These are phyloP conservation scores for Physcomitrium patens DNA, from an alignment of 225 moss, liverwort and hornwort species.

Conservation along the genomic window DNA sequence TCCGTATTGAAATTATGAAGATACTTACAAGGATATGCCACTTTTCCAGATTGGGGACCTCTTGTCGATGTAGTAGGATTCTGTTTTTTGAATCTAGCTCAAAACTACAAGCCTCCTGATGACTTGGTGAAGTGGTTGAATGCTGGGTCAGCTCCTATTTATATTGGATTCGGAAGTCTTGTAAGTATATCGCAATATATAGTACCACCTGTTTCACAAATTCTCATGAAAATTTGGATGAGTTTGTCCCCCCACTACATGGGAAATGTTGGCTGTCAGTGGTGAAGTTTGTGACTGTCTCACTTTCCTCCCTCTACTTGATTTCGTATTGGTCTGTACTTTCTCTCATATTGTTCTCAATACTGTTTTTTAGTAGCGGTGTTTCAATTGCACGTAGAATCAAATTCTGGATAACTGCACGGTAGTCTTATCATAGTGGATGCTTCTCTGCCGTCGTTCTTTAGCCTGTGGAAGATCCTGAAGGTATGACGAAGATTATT, in stretches of 20 bases:
- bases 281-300: neutral
- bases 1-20: neutral
- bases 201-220: neutral
- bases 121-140: constrained; percentile 69
- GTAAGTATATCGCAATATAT: constrained; percentile 43
- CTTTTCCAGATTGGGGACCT: constrained; percentile 81
- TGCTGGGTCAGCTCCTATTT: constrained; percentile 79
- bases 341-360: neutral
- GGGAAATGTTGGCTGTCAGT: neutral
- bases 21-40: constrained; percentile 20
- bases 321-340: neutral
- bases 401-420: neutral
- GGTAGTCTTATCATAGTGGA: neutral
- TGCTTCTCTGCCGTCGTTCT: constrained; percentile 10
- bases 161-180: constrained; percentile 92
- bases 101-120: constrained; percentile 79
- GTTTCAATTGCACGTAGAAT: neutral
- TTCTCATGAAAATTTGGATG: constrained; percentile 19
- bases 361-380: neutral
- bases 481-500: constrained; percentile 87
- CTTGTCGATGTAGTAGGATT: constrained; percentile 89
- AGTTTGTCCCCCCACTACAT: neutral
- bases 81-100: constrained; percentile 83
- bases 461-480: constrained; percentile 89
- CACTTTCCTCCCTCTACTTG: neutral